Evolutionary conservation across 1,284 basidiomycete genomes (phyloP), one percentile per base, ranked within the genome.

Genomic region (Puccinia coronata): DNA sequence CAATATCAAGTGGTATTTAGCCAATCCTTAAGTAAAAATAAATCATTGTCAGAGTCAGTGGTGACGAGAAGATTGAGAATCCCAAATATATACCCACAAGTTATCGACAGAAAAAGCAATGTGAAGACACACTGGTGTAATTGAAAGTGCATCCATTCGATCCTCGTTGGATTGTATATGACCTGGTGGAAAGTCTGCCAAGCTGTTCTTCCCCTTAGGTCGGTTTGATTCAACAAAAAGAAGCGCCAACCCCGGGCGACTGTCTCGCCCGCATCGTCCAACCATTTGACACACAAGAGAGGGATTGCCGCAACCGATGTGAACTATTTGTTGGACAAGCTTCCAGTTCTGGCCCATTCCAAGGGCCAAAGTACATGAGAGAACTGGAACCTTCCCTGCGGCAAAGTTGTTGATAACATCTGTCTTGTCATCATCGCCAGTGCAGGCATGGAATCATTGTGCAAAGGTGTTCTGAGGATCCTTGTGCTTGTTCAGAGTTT

Each of bases 271-370:
- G n/a, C 51, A 53, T 73, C 71, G 9, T 36, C 71, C 71, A 20
- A 53, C 28, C 71, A 73, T 61, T 36, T 61, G 57, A 20, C 25
- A 61, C 5, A 61, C 31, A 25, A 61, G 57, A 61, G 57, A 61
- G 11, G 57, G 57, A 28, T 61, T 20, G 11, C 57, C n/a, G 14
- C 57, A 31, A 28, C 57, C 57, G 6, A 61, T 28, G 34, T 61
- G 57, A 36, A 61, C 57, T 28, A 61, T 23, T 31, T 61, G 57
- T 5, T 20, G 34, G 28, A 61, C 57, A 18, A 61, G 25, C 25
- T 61, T 61, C 57, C 57, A 61, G 20, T 61, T 61, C 57, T 61
- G 57, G 4, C 57, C 57, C 57, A 61, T 61, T 31, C 57, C 57
- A 61, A 61, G 57, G 16, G 57, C 57, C 57, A 61, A 25, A 12